Conservation (phyloP, 768 basidiomycete genomes). For the Pulveroboletus sp. region DNA sequence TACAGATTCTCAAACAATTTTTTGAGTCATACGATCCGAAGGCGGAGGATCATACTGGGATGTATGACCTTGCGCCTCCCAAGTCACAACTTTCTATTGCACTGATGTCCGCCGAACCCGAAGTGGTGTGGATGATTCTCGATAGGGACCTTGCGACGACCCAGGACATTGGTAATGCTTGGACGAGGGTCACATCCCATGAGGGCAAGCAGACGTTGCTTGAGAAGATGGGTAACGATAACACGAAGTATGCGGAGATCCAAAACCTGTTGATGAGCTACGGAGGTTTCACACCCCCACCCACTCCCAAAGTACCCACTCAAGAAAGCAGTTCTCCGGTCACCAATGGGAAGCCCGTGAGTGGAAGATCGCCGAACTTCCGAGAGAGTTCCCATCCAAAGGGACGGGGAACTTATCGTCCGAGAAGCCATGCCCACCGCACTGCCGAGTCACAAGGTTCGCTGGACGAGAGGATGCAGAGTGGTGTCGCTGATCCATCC, state of each 20-base stretch:
- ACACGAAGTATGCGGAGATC: conserved; percentile 47
- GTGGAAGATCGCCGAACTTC: conserved; percentile 7
- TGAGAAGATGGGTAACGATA: conserved; percentile 24
- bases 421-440: not conserved
- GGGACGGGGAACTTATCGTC: conserved; percentile 13
- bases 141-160: conserved; percentile 51
- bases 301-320: conserved; percentile 25
- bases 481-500: conserved; percentile 9
- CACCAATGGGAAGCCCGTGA: conserved; percentile 11
- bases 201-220: conserved; percentile 26
- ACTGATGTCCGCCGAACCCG: conserved; percentile 58
- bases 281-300: conserved; percentile 50
- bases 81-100: conserved; percentile 53
- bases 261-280: conserved; percentile 49
- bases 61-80: conserved; percentile 46
- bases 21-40: conserved; percentile 58
- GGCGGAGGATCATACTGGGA: conserved; percentile 44
- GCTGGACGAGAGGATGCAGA: conserved; percentile 5
- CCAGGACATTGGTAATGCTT: conserved; percentile 49
- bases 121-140: conserved; percentile 62
- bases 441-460: conserved; percentile 1
- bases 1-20: conserved; percentile 56
- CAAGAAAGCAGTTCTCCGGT: conserved; percentile 11
- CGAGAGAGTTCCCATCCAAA: conserved; percentile 2
- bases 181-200: conserved; percentile 45